Base-by-base conservation (phyloP, 192 early-diverging fungal species). In the Rhizoclosmatium sp. region DNA sequence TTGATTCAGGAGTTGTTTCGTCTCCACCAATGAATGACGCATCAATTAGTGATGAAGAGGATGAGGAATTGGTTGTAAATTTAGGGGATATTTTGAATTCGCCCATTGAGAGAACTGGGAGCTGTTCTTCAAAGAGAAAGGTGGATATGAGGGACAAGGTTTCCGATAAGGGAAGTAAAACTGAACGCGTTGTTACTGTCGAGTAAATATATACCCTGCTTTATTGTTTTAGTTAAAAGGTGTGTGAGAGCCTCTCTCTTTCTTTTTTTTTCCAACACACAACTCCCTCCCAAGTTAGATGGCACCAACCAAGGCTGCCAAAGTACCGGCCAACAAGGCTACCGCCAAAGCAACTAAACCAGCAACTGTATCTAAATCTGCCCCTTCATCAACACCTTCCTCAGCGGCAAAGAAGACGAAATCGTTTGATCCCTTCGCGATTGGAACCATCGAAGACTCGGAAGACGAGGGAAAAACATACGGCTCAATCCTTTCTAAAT, bases 401-500 rank as follows among this genome's bases (percentile, higher is more conserved):
- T 10, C 12, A 10, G n/a, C 54, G 10, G 10, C 54, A n/a, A 16
- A 16, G 39, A 47, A 71, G 64, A 42, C 41, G 51, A 76, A 66
- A 0, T 39, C 47, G 47, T 86, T 86, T 73, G 85, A 86, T 61
- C 85, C 85, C 19, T 72, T 86, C 23, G 16, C 64, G 10, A 76
- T 86, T 40, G 12, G 61, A 19, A 86, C 85, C 1, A 70, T 86
- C 41, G 80, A 81, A 40, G 82, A 86, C 60, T 71, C 78, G 47
- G 82, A 86, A 49, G 80, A 81, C 49, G 82, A 78, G 3, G 64
- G 39, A 0, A 39, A 19, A 62, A 62, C 40, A 31, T 39, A 42
- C 9, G 14, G 44, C 68, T 40, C 51, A 21, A 7, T 14, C 9
- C 69, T 70, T 7, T 40, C 19, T 19, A 41, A 65, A 7, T n/a